Evolutionary conservation across 495 filamentous ascomycete species (phyloP), one percentile per base, ranked within the genome.

Genomic region (Staphylotrichum tortipilum): DNA sequence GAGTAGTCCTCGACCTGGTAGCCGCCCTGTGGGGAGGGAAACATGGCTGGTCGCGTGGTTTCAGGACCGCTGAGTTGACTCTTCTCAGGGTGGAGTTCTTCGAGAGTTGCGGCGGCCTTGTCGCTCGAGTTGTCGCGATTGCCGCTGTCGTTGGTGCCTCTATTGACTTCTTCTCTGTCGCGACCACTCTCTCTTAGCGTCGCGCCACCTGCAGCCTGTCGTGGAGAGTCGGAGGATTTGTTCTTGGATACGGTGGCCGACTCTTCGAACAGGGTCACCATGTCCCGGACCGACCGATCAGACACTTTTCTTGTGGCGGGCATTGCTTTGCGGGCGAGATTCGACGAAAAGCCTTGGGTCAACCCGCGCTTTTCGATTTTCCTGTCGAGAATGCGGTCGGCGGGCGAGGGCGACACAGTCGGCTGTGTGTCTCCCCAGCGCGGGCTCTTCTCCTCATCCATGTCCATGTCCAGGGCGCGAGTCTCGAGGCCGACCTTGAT

Each of bases 1-100:
- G 58, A 61, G 29, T 61, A 52, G 26, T 58, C 58, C 22, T 63
- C 60, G 3, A 44, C 37, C 21, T 45, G 18, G 26, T 54, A 50
- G 23, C 57, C 52, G 2, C 43, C 33, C 34, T 35, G 15, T 1
- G 23, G 24, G n/a, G 26, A 37, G 0, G 23, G 44, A 5, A 18
- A 33, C 26, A 49, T 51, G 5, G 39, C 44, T 9, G 24, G 12
- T 11, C 29, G 8, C 28, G 15, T 38, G 43, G 44, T 17, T 31
- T 3, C 4, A 21, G 28, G 23, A 26, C 19, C 12, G 11, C 30
- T 24, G 26, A 28, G n/a, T 26, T 35, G 19, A 12, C 12, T 9
- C 17, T 42, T 5, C 17, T 35, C 18, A 7, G 14, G 7, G 3
- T 31, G 10, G 2, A 24, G 4, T 18, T 30, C 1, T n/a, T n/a